Percentiles rank a stretch among this genome's conserved stretches.
Evolutionary conservation across 768 basidiomycete species (phyloP).

Genomic region (Mycena crocata): DNA sequence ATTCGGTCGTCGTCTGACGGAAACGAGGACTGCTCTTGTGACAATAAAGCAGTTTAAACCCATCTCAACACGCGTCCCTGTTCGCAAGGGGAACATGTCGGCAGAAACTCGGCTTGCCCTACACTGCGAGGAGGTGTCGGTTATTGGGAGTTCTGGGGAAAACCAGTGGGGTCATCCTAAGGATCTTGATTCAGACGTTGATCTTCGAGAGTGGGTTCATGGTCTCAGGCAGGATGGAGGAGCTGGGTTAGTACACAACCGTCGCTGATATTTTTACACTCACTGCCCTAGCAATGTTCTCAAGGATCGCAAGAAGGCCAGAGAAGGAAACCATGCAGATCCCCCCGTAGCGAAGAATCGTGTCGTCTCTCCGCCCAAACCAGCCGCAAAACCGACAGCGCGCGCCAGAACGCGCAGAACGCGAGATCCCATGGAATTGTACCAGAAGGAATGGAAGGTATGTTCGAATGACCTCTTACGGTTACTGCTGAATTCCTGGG

Average conservation of each 20-base stretch:
- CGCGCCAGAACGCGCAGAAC: constrained; percentile 8
- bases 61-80: constrained; percentile 65
- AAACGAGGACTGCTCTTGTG: constrained; percentile 59
- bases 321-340: constrained; percentile 19
- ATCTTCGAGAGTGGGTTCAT: constrained; percentile 63
- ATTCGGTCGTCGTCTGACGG: constrained; percentile 52
- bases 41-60: constrained; percentile 62
- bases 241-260: constrained; percentile 63
- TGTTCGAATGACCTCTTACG: not conserved
- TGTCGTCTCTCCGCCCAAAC: constrained; percentile 4
- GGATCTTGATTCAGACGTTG: constrained; percentile 53
- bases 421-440: not conserved
- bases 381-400: constrained; percentile 3
- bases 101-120: constrained; percentile 58
- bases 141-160: constrained; percentile 59
- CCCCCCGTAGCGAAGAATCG: constrained; percentile 14
- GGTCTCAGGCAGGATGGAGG: constrained; percentile 70
- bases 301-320: constrained; percentile 57
- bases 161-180: constrained; percentile 63
- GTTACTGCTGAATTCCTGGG: not conserved
- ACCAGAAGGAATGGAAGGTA: constrained; percentile 17
- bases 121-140: constrained; percentile 58
- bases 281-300: constrained; percentile 51
- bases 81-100: constrained; percentile 52
- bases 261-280: not conserved